Evolutionary conservation across 352 stramenopile species (phyloP).

Genomic region (Globisporangium canariense): DNA sequence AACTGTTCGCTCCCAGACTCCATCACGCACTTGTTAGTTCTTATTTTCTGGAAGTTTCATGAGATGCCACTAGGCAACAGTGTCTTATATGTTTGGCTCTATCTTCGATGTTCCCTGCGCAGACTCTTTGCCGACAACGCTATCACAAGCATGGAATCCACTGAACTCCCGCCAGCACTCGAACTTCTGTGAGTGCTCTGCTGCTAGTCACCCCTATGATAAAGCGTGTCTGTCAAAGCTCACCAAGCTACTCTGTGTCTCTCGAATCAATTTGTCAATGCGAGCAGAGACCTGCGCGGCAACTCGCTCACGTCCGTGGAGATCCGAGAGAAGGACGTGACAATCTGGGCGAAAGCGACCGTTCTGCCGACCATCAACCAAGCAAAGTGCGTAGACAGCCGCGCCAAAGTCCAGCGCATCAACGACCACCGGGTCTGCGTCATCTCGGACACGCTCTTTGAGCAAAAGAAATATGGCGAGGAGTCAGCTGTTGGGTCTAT

Average conservation of each 20-base stretch:
- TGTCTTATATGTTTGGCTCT: not conserved
- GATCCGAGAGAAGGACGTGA: slow-evolving; percentile 15
- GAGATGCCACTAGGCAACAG: too few species aligned
- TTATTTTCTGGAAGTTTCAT: not conserved
- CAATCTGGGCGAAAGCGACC: not conserved
- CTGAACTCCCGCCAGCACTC: slow-evolving; percentile 2
- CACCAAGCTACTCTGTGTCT: not conserved
- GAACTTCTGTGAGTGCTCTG: slow-evolving; percentile 6
- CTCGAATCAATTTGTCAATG: not conserved
- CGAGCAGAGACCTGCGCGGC: slow-evolving; percentile 8
- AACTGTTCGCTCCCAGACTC: slow-evolving; percentile 13
- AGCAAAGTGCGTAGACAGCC: slow-evolving; percentile 1
- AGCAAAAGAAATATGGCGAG: slow-evolving; percentile 10
- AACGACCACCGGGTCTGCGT: slow-evolving; percentile 15
- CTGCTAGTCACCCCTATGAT: not conserved
- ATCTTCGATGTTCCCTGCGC: not conserved
- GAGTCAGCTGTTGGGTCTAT: not conserved
- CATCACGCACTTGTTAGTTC: slow-evolving; percentile 5
- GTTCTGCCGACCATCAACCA: slow-evolving; percentile 1
- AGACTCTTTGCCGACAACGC: slow-evolving; percentile 13
- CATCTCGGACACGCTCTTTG: slow-evolving; percentile 15
- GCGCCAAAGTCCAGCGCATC: slow-evolving; percentile 6
- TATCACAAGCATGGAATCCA: slow-evolving; percentile 12
- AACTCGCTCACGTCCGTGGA: slow-evolving; percentile 15
- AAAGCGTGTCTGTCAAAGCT: not conserved